Evolutionary conservation across 176 grass and related monocot species (phyloP).

Genomic region (Cymbopogon citratus): DNA sequence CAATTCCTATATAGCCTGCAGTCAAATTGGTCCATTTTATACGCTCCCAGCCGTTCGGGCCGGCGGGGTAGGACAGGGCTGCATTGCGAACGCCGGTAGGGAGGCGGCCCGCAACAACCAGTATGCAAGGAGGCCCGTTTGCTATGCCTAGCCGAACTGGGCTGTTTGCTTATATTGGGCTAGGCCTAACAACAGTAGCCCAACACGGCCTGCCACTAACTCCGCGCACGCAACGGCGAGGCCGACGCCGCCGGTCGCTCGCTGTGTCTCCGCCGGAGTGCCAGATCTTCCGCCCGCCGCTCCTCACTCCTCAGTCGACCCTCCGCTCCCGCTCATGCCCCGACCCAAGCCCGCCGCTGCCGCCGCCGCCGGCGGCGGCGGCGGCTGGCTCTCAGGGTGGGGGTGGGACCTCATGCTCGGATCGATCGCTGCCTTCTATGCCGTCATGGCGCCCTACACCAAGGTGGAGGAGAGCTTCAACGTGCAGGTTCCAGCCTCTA

Average conservation of each 20-base stretch:
- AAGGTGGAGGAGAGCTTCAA: constrained; percentile 99
- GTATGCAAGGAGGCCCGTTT: not conserved
- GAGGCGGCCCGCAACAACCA: not conserved
- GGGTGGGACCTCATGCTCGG: constrained; percentile 90
- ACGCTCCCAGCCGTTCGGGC: no score
- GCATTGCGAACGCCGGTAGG: no score
- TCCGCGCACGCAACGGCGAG: not conserved
- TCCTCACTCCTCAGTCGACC: not conserved
- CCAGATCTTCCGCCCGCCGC: not conserved
- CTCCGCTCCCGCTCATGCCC: not conserved
- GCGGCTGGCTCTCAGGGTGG: constrained; percentile 50
- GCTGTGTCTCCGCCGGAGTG: not conserved
- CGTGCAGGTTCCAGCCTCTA: constrained; percentile 40
- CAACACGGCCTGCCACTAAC: not conserved
- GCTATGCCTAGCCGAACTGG: not conserved
- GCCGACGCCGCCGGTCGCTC: not conserved
- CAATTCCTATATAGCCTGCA: no score
- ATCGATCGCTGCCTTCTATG: constrained; percentile 63
- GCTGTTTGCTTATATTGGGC: not conserved
- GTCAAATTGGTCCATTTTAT: no score
- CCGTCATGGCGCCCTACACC: constrained; percentile 72
- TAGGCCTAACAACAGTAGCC: not conserved
- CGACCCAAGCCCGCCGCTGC: not conserved
- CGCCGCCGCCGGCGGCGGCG: not conserved
- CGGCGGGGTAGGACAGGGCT: no score